A percentile compares a stretch with the other conserved stretches of the same genome.
Conservation (phyloP, 2,329 filamentous ascomycete species). For the Fusarium concolor region DNA sequence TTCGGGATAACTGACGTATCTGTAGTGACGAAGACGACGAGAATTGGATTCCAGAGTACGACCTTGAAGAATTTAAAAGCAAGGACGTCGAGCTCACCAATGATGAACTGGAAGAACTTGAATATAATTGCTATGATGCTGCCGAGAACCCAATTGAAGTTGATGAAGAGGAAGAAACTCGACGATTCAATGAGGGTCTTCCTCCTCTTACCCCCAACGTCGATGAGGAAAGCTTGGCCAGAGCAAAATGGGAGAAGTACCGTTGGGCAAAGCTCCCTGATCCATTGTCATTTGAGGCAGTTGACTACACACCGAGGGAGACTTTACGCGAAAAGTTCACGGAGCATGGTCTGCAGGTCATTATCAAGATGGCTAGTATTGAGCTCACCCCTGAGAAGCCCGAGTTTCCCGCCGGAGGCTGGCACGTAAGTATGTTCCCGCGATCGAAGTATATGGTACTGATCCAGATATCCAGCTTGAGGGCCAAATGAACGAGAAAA, state of each 20-base stretch:
- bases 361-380: constrained; percentile 16
- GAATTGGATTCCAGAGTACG: background rate
- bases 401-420: background rate
- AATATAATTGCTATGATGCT: background rate
- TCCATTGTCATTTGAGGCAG: background rate
- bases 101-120: background rate
- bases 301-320: background rate
- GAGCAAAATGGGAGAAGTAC: constrained; percentile 1
- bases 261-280: background rate
- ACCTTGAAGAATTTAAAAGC: background rate
- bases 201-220: constrained; percentile 4
- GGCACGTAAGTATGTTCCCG: background rate
- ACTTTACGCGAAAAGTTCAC: background rate
- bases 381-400: constrained; percentile 1
- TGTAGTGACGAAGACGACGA: background rate
- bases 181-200: background rate
- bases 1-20: background rate
- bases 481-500: constrained; percentile 12
- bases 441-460: background rate
- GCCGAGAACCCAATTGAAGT: background rate
- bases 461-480: background rate
- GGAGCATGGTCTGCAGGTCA: background rate
- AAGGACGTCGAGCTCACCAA: background rate
- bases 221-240: background rate
- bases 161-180: background rate